These are phyloP conservation scores for Pseudonectria buxi DNA, from an alignment of 2,329 filamentous ascomycete species.

Conservation along the genomic window DNA sequence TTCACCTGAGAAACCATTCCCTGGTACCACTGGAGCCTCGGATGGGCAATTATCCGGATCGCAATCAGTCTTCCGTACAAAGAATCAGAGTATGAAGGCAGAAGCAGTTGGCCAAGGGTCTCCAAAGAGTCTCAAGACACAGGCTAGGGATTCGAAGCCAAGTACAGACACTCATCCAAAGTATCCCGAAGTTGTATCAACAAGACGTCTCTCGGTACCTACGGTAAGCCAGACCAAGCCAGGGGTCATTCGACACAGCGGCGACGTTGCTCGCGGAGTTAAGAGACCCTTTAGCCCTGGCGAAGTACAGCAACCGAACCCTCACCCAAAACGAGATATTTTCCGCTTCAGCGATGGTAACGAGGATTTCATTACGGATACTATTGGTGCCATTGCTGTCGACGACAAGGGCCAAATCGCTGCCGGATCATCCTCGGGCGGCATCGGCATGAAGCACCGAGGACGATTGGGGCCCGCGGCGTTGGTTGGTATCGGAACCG, in stretches of 20 bases:
- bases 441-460: slow-evolving; percentile 96
- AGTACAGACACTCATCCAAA: slow-evolving; percentile 3
- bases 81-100: slow-evolving; percentile 3
- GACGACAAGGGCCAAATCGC: slow-evolving; percentile 83
- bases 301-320: slow-evolving; percentile 7
- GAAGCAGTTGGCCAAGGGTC: slow-evolving; percentile 3
- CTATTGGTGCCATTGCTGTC: slow-evolving; percentile 90
- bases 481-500: slow-evolving; percentile 83
- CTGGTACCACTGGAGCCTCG: slow-evolving; percentile 11
- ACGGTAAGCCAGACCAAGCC: slow-evolving; percentile 1
- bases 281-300: slow-evolving; percentile 27
- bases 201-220: slow-evolving; percentile 13
- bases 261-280: slow-evolving; percentile 23
- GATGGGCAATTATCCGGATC: slow-evolving; percentile 5
- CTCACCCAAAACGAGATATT: slow-evolving; percentile 11
- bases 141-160: slow-evolving; percentile 1
- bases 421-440: slow-evolving; percentile 90
- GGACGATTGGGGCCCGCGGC: slow-evolving; percentile 90
- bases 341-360: slow-evolving; percentile 17
- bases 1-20: slow-evolving; percentile 9
- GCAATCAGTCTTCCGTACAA: slow-evolving; percentile 7
- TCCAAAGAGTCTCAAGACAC: slow-evolving; percentile 4
- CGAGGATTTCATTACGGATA: slow-evolving; percentile 75
- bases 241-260: slow-evolving; percentile 4
- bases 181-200: slow-evolving; percentile 2